Percentiles rank a stretch among this genome's conserved stretches.
Conservation (phyloP, 1,284 basidiomycete genomes). For the Leccinum pallidistipes region DNA sequence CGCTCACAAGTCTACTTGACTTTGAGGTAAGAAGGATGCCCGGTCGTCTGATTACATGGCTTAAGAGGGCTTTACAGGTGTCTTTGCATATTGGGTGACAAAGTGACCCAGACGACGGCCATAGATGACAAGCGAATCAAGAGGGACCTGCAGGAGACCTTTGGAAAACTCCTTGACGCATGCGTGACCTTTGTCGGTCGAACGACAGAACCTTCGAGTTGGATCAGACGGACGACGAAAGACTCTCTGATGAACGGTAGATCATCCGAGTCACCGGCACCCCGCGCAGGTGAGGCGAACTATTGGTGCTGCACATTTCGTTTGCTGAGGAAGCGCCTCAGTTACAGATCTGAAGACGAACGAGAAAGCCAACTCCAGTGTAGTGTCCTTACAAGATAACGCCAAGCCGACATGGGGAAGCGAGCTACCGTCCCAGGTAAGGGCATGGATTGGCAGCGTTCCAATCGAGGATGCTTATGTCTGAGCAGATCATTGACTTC, state of each 20-base stretch:
- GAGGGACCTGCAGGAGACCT: constrained; percentile 93
- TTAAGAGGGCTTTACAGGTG: constrained; percentile 52
- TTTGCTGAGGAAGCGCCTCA: constrained; percentile 5
- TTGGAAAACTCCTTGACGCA: constrained; percentile 83
- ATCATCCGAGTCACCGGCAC: constrained; percentile 55
- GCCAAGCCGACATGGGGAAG: constrained; percentile 41
- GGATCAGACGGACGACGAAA: constrained; percentile 70
- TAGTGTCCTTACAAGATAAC: constrained; percentile 44
- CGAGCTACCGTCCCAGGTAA: constrained; percentile 57
- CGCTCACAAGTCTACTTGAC: constrained; percentile 72
- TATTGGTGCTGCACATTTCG: background rate
- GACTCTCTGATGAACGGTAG: constrained; percentile 65
- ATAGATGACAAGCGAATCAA: constrained; percentile 87
- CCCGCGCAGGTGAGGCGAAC: constrained; percentile 44
- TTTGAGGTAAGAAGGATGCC: constrained; percentile 54
- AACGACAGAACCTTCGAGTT: constrained; percentile 74
- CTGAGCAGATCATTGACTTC: constrained; percentile 67
- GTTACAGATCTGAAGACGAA: constrained; percentile 46
- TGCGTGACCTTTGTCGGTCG: constrained; percentile 75
- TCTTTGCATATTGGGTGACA: constrained; percentile 78
- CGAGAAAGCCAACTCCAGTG: constrained; percentile 54
- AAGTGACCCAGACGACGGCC: constrained; percentile 84
- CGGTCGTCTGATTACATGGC: background rate
- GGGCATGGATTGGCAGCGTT: background rate
- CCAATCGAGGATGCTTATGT: background rate